Conservation (phyloP, 495 filamentous ascomycete genomes). For the Extremus antarcticus region DNA sequence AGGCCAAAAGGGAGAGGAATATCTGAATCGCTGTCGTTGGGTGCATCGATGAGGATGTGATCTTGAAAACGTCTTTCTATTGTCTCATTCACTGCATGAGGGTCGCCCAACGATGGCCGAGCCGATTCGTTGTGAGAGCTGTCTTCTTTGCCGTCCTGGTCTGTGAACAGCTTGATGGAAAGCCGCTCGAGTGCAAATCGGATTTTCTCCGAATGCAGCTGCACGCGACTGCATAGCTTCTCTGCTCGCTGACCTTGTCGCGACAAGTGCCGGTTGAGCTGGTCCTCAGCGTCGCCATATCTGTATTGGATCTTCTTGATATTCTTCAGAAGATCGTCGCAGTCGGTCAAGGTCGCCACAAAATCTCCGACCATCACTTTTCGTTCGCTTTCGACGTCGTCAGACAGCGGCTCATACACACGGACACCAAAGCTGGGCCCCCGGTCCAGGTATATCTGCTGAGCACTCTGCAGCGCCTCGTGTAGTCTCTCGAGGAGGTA, state of each 20-base stretch:
- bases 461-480: background rate
- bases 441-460: background rate
- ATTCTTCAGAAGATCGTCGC: background rate
- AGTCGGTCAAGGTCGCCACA: background rate
- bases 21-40: background rate
- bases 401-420: background rate
- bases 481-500: background rate
- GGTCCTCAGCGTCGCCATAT: background rate
- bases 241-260: background rate
- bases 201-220: constrained; percentile 7
- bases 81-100: background rate
- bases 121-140: too few species aligned
- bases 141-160: background rate
- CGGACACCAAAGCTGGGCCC: background rate
- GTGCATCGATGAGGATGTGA: background rate
- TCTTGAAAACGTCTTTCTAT: background rate
- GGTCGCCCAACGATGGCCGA: background rate
- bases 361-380: constrained; percentile 1
- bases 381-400: background rate
- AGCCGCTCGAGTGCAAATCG: background rate
- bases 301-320: background rate
- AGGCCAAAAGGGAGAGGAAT: background rate
- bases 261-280: background rate
- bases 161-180: background rate
- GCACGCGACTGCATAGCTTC: background rate